phyloP scores from a whole-genome alignment of 768 basidiomycete species.

The Tricholoma matsutake region DNA sequence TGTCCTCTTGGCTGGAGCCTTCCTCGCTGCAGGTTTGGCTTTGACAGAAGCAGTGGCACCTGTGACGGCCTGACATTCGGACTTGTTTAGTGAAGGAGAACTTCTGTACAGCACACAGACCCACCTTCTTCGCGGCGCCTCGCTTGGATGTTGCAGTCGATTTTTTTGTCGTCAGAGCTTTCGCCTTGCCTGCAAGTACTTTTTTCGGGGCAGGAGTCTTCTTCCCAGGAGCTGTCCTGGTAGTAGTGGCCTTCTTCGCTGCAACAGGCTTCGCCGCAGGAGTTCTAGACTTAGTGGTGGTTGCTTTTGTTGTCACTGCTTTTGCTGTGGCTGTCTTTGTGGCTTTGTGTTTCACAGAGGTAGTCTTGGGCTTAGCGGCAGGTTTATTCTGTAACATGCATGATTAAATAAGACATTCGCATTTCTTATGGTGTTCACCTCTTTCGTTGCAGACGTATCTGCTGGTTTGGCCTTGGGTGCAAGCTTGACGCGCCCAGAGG shows the following conservation, averaged over 20 bases:
- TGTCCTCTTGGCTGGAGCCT: constrained; percentile 32
- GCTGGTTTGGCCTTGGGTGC: constrained; percentile 46
- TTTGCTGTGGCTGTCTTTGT: constrained; percentile 20
- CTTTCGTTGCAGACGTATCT: constrained; percentile 37
- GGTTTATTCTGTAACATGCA: constrained; percentile 33
- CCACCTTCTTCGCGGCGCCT: constrained; percentile 39
- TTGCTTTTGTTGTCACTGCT: constrained; percentile 22
- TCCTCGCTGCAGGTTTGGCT: constrained; percentile 42
- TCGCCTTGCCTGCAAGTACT: constrained; percentile 17
- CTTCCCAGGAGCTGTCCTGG: constrained; percentile 16
- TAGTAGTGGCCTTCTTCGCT: constrained; percentile 28
- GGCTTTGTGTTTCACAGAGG: constrained; percentile 25
- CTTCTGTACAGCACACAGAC: neutral
- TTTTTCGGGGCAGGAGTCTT: constrained; percentile 22
- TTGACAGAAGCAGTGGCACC: constrained; percentile 40
- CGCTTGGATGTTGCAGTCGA: constrained; percentile 39
- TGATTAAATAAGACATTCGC: constrained; percentile 8
- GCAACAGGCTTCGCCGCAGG: constrained; percentile 31
- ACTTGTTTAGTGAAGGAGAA: neutral
- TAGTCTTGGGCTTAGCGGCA: constrained; percentile 33
- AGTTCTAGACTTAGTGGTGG: constrained; percentile 28
- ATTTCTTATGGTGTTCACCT: constrained; percentile 26
- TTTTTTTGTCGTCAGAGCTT: constrained; percentile 38
- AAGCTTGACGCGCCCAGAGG: constrained; percentile 74
- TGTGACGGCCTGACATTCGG: constrained; percentile 32